Evolutionary conservation across 345 rosid species (phyloP).

Genomic region (Iberis pinnata): DNA sequence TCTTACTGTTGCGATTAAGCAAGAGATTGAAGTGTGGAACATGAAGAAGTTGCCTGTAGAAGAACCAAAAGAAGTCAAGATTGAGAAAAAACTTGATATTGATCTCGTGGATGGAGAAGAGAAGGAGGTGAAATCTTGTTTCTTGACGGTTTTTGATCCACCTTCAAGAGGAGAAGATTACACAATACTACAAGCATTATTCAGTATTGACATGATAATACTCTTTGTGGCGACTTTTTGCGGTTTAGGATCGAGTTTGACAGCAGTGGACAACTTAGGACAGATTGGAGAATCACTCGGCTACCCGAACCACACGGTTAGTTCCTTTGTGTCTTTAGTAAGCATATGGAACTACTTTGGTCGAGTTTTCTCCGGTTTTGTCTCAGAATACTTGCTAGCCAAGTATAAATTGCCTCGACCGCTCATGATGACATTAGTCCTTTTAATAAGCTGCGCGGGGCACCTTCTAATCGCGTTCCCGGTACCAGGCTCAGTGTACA

Average conservation of each 20-base stretch:
- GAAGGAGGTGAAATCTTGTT: conserved; percentile 39
- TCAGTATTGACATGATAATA: conserved; percentile 64
- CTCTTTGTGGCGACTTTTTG: conserved; percentile 57
- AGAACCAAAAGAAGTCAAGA: conserved; percentile 23
- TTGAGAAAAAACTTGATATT: conserved; percentile 27
- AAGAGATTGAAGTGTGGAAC: conserved; percentile 57
- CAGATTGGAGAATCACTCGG: conserved; percentile 90
- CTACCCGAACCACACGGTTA: conserved; percentile 50
- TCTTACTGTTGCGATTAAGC: conserved; percentile 48
- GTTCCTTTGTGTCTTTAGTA: conserved; percentile 64
- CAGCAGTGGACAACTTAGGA: conserved; percentile 81
- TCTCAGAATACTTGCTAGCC: conserved; percentile 52
- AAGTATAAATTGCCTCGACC: conserved; percentile 66
- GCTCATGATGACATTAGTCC: conserved; percentile 62
- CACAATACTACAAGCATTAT: conserved; percentile 74
- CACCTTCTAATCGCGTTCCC: conserved; percentile 74
- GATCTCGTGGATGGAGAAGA: neutral
- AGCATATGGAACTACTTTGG: conserved; percentile 93
- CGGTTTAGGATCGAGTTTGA: conserved; percentile 70
- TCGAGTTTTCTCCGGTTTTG: conserved; percentile 73
- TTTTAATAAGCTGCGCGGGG: conserved; percentile 51
- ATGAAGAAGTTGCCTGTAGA: conserved; percentile 28
- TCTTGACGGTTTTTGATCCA: conserved; percentile 39
- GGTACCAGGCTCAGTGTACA: conserved; percentile 51
- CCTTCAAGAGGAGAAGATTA: conserved; percentile 84